phyloP scores from a whole-genome alignment of 768 basidiomycete genomes.

The Rhodotorula kratochvilovae region DNA sequence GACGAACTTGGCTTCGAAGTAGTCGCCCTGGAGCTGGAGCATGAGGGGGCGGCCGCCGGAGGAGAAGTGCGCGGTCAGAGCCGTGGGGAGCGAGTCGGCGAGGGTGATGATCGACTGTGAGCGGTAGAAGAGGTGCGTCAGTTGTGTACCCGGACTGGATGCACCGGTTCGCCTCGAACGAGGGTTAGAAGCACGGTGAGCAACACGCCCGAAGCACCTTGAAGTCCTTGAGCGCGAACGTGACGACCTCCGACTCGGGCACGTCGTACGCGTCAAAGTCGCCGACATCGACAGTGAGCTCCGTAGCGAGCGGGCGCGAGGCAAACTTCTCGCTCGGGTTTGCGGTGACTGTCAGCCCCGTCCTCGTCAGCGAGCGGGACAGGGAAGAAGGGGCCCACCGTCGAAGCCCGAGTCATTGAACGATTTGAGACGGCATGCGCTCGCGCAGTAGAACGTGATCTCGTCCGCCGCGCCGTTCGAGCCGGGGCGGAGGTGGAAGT shows the following conservation, averaged over 20 bases:
- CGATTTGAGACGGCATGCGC: slow-evolving; percentile 22
- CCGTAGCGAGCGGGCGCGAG: slow-evolving; percentile 25
- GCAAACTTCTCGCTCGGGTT: background rate
- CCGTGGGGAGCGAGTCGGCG: slow-evolving; percentile 6
- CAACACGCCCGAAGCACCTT: slow-evolving; percentile 6
- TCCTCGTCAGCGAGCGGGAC: background rate
- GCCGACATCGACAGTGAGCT: slow-evolving; percentile 20
- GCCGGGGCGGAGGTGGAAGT: slow-evolving; percentile 25
- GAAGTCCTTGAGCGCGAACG: slow-evolving; percentile 32
- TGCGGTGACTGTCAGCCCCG: background rate
- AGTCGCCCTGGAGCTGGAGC: slow-evolving; percentile 10
- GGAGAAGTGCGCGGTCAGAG: slow-evolving; percentile 25
- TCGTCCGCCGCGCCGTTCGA: slow-evolving; percentile 20
- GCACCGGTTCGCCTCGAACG: too few relatives aligned
- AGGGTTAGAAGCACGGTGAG: background rate
- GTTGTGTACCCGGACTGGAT: too few relatives aligned
- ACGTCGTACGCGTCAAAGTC: slow-evolving; percentile 36
- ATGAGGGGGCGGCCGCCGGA: slow-evolving; percentile 26
- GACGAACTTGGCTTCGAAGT: slow-evolving; percentile 23
- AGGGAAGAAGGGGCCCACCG: background rate
- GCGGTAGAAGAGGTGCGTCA: too few relatives aligned
- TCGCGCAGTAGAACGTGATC: slow-evolving; percentile 33
- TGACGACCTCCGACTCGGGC: slow-evolving; percentile 3
- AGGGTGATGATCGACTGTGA: slow-evolving; percentile 31
- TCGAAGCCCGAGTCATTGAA: slow-evolving; percentile 10